Percentiles rank a stretch among this genome's conserved stretches.
phyloP scores from a whole-genome alignment of 306 rosid genomes.

The Arachis stenosperma region DNA sequence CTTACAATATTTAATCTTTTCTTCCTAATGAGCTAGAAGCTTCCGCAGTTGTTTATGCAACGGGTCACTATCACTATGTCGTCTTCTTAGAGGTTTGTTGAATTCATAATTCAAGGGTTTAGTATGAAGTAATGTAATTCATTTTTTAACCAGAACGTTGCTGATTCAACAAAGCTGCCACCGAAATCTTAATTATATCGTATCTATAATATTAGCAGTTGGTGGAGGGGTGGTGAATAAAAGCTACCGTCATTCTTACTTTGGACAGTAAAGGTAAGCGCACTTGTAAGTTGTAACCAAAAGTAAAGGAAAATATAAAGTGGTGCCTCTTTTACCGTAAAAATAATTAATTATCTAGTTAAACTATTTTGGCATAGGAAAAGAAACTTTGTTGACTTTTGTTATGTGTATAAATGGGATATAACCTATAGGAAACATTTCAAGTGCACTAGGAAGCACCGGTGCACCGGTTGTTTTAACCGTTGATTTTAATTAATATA shows the following conservation, averaged over 20 bases:
- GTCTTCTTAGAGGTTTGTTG: not conserved
- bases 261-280: not conserved
- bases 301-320: not conserved
- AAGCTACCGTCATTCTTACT: not conserved
- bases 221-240: not conserved
- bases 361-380: too few species aligned
- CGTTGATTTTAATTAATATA: too few species aligned
- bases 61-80: not conserved
- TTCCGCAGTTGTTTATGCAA: constrained; percentile 1
- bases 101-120: not conserved
- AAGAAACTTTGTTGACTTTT: too few species aligned
- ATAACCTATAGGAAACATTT: too few species aligned
- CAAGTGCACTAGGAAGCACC: too few species aligned
- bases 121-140: not conserved
- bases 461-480: too few species aligned
- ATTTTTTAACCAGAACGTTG: not conserved
- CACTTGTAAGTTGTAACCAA: not conserved
- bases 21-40: not conserved
- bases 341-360: too few species aligned
- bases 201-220: not conserved
- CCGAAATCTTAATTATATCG: not conserved
- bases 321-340: not conserved
- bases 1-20: too few species aligned
- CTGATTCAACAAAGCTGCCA: not conserved
- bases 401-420: too few species aligned